Evolutionary conservation across 805 yeast genomes (phyloP), one percentile per base, ranked within the genome.

Genomic region (Ogataea siamensis): DNA sequence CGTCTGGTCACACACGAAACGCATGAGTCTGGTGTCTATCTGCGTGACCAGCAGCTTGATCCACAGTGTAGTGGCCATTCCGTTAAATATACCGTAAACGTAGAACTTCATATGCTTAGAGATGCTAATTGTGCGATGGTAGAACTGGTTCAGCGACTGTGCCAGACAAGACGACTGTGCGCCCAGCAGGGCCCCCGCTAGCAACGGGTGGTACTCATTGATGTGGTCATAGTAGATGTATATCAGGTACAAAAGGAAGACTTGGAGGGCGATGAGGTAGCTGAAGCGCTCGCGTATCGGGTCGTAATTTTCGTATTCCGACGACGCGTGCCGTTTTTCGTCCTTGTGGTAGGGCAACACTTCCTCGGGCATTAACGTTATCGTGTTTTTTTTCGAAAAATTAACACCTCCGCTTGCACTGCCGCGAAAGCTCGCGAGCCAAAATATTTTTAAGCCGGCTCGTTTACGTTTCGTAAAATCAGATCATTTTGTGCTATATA

Each of bases 61-160:
- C 85, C 85, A 80, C 11, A 73, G 50, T 1, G 54, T 55, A 4
- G 80, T 73, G 34, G 78, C 55, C 12, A 68, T 50, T 2, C 85
- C 86, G 54, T 78, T 78, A 31, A 79, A 60, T 9, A 67, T 56
- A 12, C 87, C 87, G 84, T 84, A 80, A 2, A 71, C 53, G 40
- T 67, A 51, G 46, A 80, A 80, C 50, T 79, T 79, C 38, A 63
- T 45, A 34, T 57, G 64, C 34, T 54, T 58, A 22, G 43, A 51
- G 3, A 54, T 22, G 31, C 46, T 51, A 31, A 47, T 46, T 1
- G 37, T 33, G 12, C 50, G 40, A 30, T 50, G 56, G 38, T 57
- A 51, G 35, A 46, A 51, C 39, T 59, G 62, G 30, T 45, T 54
- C 18, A 59, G 45, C 6, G 61, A 48, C 38, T 58, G 63, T 6